These are phyloP conservation scores for Xylaria nigripes DNA, from an alignment of 495 filamentous ascomycete genomes.

Conservation along the genomic window DNA sequence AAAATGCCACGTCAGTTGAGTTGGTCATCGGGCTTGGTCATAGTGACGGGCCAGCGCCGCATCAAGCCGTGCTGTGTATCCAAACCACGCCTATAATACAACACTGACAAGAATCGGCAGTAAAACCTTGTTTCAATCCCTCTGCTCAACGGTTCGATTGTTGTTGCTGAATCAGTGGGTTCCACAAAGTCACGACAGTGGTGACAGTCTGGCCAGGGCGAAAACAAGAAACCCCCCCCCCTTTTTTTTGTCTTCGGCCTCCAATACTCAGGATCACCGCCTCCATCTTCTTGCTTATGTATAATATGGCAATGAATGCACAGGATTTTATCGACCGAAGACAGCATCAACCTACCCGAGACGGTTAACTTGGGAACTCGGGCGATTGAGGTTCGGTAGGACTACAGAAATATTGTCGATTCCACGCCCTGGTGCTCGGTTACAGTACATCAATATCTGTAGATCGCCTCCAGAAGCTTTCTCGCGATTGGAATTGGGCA, in stretches of 20 bases:
- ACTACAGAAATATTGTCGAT: background rate
- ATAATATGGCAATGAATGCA: too few species aligned
- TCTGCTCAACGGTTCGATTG: too few species aligned
- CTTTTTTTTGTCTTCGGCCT: background rate
- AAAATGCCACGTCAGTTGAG: background rate
- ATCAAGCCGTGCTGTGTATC: conserved; percentile 5
- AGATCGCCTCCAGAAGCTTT: conserved; percentile 7
- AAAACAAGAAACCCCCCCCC: background rate
- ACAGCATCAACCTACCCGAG: background rate
- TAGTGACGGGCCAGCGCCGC: conserved; percentile 3
- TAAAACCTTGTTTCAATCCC: too few species aligned
- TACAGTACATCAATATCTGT: conserved; percentile 7
- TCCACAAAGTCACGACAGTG: background rate
- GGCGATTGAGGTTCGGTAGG: background rate
- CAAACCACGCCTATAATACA: too few species aligned
- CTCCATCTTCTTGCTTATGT: too few species aligned
- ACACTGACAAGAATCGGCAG: too few species aligned
- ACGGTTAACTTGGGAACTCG: background rate
- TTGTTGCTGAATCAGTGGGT: background rate
- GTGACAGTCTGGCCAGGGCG: background rate
- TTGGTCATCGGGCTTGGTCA: conserved; percentile 2
- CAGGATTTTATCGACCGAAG: background rate
- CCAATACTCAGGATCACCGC: too few species aligned
- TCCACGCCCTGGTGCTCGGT: background rate
- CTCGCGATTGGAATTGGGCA: background rate